Percentiles rank a stretch among this genome's conserved stretches.
These are phyloP conservation scores for Eucalyptus coolabah DNA, from an alignment of 345 rosid species.

Conservation along the genomic window DNA sequence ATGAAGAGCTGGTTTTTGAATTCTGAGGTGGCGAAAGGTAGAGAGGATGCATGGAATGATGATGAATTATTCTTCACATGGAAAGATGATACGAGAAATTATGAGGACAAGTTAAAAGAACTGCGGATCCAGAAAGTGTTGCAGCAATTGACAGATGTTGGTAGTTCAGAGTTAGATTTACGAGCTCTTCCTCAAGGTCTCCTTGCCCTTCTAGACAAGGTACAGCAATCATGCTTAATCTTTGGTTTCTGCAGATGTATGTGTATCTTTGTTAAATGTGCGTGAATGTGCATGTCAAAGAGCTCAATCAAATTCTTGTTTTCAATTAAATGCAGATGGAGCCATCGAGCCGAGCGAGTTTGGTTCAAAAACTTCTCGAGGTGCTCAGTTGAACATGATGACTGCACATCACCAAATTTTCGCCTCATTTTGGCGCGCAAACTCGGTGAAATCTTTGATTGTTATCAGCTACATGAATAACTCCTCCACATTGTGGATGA, in stretches of 20 bases:
- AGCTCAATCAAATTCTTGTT: not conserved
- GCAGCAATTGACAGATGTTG: conserved; percentile 50
- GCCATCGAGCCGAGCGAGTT: not conserved
- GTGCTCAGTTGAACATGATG: not conserved
- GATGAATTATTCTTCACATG: conserved; percentile 80
- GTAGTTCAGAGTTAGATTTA: conserved; percentile 57
- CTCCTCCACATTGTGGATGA: not conserved
- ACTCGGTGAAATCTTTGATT: not conserved
- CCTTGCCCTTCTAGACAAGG: conserved; percentile 81
- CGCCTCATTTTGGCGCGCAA: too few species aligned
- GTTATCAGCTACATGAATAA: not conserved
- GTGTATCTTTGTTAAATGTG: not conserved
- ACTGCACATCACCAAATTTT: not conserved
- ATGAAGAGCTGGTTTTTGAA: conserved; percentile 77
- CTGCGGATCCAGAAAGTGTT: conserved; percentile 68
- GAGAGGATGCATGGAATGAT: conserved; percentile 59
- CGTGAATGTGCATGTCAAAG: not conserved
- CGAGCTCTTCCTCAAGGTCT: conserved; percentile 86
- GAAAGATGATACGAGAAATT: conserved; percentile 53
- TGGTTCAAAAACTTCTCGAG: not conserved
- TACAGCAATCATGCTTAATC: conserved; percentile 5
- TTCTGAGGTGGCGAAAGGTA: conserved; percentile 37
- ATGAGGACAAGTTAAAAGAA: conserved; percentile 51
- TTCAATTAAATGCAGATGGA: conserved; percentile 62
- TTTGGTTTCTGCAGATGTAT: not conserved